Evolutionary conservation across 2,329 filamentous ascomycete genomes (phyloP).

Genomic region (Fusarium pininemorale): DNA sequence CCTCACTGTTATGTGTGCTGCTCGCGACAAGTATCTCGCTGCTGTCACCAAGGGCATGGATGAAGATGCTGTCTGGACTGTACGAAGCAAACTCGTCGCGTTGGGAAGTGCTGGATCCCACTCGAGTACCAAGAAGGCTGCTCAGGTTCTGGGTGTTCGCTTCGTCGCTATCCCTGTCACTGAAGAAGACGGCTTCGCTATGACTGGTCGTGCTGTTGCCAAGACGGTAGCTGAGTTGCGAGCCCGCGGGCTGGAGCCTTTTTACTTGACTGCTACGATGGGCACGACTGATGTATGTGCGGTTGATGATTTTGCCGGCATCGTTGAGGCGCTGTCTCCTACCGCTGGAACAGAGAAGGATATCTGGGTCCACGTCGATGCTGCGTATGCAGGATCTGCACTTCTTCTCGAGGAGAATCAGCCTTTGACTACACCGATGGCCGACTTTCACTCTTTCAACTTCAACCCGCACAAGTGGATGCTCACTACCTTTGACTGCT

Average conservation of each 20-base stretch:
- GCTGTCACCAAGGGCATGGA: slow-evolving; percentile 70
- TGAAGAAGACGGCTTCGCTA: slow-evolving; percentile 70
- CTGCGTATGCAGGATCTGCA: slow-evolving; percentile 88
- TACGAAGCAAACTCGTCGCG: slow-evolving; percentile 70
- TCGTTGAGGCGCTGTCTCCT: slow-evolving; percentile 60
- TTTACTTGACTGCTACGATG: slow-evolving; percentile 86
- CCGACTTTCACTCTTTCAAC: slow-evolving; percentile 84
- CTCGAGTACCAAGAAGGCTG: slow-evolving; percentile 86
- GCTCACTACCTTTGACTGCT: slow-evolving; percentile 91
- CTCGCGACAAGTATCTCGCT: slow-evolving; percentile 79
- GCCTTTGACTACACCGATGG: slow-evolving; percentile 63
- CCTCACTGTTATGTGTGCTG: slow-evolving; percentile 86
- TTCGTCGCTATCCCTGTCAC: slow-evolving; percentile 74
- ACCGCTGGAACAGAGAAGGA: slow-evolving; percentile 50
- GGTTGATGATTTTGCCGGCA: slow-evolving; percentile 80
- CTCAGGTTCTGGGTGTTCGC: slow-evolving; percentile 83
- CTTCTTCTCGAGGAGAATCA: slow-evolving; percentile 85
- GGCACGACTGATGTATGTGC: slow-evolving; percentile 91
- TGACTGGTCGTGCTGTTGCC: slow-evolving; percentile 73
- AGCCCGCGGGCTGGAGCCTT: slow-evolving; percentile 78
- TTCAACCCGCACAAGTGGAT: slow-evolving; percentile 99
- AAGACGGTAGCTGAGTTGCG: slow-evolving; percentile 62
- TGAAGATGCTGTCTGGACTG: slow-evolving; percentile 74
- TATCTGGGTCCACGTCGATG: slow-evolving; percentile 94
- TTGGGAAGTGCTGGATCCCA: slow-evolving; percentile 83